Evolutionary conservation across 805 yeast genomes (phyloP).

Genomic region (Jamesozyma rosinii): DNA sequence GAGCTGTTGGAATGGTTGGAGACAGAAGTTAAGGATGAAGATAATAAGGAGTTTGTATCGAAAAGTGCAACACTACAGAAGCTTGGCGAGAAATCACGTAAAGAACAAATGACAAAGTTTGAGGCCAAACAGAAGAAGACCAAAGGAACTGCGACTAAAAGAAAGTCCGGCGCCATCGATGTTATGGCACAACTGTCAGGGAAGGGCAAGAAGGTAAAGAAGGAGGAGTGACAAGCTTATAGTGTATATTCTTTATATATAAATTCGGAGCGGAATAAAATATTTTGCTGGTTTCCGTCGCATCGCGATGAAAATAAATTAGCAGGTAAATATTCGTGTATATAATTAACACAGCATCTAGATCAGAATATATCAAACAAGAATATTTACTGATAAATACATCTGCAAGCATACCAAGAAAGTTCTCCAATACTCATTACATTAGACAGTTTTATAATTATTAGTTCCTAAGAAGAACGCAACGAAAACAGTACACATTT

Average conservation of each 20-base stretch:
- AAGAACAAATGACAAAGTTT: slow-evolving; percentile 55
- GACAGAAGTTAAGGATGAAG: slow-evolving; percentile 20
- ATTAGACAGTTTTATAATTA: no score
- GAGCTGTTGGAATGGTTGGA: slow-evolving; percentile 74
- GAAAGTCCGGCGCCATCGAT: slow-evolving; percentile 11
- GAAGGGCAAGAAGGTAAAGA: slow-evolving; percentile 3
- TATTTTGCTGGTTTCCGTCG: not conserved
- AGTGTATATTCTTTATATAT: not conserved
- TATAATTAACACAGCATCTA: not conserved
- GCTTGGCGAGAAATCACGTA: slow-evolving; percentile 60
- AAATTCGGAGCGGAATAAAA: not conserved
- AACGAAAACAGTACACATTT: no score
- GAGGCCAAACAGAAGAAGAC: slow-evolving; percentile 42
- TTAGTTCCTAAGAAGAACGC: no score
- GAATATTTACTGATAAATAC: no score
- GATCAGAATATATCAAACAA: no score
- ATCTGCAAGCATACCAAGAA: no score
- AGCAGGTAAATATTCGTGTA: not conserved
- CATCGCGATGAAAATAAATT: not conserved
- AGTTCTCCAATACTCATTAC: no score
- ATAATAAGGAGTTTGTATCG: slow-evolving; percentile 46
- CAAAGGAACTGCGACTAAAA: slow-evolving; percentile 6
- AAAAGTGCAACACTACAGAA: slow-evolving; percentile 43
- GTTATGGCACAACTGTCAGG: slow-evolving; percentile 16
- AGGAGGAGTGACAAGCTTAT: not conserved